These are phyloP conservation scores for Boletellus ananas DNA, from an alignment of 768 basidiomycete species.

Conservation along the genomic window DNA sequence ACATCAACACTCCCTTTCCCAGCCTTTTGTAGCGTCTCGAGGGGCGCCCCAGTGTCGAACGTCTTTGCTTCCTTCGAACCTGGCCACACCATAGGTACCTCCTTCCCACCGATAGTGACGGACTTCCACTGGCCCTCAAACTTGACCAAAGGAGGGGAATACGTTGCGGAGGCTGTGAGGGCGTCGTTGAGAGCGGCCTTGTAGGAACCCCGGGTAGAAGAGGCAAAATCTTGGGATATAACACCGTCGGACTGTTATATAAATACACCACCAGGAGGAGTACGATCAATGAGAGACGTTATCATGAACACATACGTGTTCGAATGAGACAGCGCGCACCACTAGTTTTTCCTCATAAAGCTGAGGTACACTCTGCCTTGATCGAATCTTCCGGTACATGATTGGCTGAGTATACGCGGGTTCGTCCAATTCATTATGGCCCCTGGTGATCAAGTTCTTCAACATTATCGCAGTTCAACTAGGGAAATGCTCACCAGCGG, in stretches of 20 bases:
- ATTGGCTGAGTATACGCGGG: conserved; percentile 83
- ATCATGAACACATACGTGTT: not conserved
- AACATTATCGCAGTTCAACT: not conserved
- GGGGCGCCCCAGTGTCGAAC: conserved; percentile 67
- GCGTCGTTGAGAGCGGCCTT: conserved; percentile 61
- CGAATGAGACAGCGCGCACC: conserved; percentile 38
- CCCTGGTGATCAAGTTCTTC: conserved; percentile 39
- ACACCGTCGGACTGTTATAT: conserved; percentile 28
- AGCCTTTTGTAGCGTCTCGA: conserved; percentile 48
- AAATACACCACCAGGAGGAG: not conserved
- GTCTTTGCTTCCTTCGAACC: conserved; percentile 47
- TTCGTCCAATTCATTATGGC: conserved; percentile 87
- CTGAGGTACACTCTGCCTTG: conserved; percentile 71
- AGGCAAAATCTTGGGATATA: conserved; percentile 48
- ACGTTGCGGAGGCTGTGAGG: conserved; percentile 47
- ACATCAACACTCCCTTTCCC: conserved; percentile 66
- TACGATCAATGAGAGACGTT: not conserved
- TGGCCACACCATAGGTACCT: conserved; percentile 50
- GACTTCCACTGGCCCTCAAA: conserved; percentile 63
- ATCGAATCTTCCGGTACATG: conserved; percentile 88
- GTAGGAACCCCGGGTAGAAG: conserved; percentile 51
- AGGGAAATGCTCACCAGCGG: conserved; percentile 51
- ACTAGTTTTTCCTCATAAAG: conserved; percentile 78
- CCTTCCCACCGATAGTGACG: conserved; percentile 7
- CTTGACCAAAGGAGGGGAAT: conserved; percentile 50